Evolutionary conservation across 345 rosid species (phyloP), one percentile per base, ranked within the genome.

Genomic region (Angophora floribunda): DNA sequence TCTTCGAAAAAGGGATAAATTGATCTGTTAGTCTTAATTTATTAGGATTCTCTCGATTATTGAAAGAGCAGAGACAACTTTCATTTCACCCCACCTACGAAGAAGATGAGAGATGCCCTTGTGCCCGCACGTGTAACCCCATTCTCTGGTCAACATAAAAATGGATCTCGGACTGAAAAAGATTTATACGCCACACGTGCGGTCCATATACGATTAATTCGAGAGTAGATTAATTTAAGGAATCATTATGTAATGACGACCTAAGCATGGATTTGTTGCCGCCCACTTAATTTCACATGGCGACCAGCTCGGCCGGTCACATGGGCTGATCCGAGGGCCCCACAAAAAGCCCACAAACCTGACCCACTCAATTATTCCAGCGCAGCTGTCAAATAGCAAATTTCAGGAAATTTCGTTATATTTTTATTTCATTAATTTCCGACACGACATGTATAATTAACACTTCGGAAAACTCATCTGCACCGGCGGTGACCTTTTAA

Each of bases 301-400:
- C 84, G 85, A 91, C 96, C 96, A 95, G 94, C 95, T 95, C 93
- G 92, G 92, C 91, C 86, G 89, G 88, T 93, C 95, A 94, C 96
- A 91, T 95, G 95, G 91, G 41, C 16, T 51, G 79, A 19, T 75
- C 49, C 84, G 84, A 41, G 0, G 49, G 84, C 49, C 84, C 47
- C 49, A 63, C 41, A 7, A 7, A 6, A n/a, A 14, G 16, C 41
- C 2, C 67, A 36, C 30, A 14, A 13, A 26, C 65, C 65, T 26
- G 65, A 59, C 65, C 65, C 75, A 13, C 82, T 6, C 49, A 36
- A 75, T 75, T 41, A 36, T 75, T 75, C 47, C 2, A 19, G 24
- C 6, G 47, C 82, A 19, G 82, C 47, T 41, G 82, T 36, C 17
- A 19, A 9, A 17, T 19, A 70, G 82, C 22, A 36, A 36, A 70